phyloP scores from a whole-genome alignment of 2,329 filamentous ascomycete species.

The Colletotrichum tropicale region DNA sequence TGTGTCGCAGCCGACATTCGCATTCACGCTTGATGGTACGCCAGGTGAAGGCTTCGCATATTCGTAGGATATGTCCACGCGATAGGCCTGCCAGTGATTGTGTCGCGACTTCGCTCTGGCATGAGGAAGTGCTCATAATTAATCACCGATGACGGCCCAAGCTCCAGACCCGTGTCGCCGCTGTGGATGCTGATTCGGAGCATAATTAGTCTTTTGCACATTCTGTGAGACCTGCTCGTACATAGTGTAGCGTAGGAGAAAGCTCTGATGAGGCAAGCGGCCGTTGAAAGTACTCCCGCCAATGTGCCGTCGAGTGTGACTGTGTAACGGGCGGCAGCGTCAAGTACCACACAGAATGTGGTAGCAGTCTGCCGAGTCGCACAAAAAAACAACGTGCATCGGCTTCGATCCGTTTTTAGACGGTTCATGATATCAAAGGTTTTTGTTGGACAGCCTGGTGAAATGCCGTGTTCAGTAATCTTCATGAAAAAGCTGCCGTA shows the following conservation, averaged over 20 bases:
- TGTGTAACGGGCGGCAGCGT: background rate
- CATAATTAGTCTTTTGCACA: background rate
- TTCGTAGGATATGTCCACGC: background rate
- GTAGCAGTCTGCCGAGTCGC: background rate
- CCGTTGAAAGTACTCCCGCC: background rate
- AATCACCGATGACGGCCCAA: background rate
- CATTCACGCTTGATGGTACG: background rate
- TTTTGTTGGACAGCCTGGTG: background rate
- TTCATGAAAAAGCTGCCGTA: background rate
- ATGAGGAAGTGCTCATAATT: background rate
- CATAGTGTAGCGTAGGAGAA: background rate
- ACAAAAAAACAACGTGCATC: background rate
- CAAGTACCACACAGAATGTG: background rate
- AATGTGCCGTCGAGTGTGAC: background rate
- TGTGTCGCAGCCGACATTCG: background rate
- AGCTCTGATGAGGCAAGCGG: constrained; percentile 2
- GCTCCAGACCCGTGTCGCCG: background rate
- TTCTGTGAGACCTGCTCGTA: background rate
- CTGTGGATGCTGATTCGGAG: background rate
- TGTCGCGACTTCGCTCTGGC: background rate
- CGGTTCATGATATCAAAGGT: background rate
- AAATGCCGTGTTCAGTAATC: background rate
- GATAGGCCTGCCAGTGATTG: background rate
- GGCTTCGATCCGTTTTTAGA: background rate
- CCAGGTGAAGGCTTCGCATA: background rate